Evolutionary conservation across 192 early-diverging fungal genomes (phyloP).

Genomic region (Backusella morwellensis): DNA sequence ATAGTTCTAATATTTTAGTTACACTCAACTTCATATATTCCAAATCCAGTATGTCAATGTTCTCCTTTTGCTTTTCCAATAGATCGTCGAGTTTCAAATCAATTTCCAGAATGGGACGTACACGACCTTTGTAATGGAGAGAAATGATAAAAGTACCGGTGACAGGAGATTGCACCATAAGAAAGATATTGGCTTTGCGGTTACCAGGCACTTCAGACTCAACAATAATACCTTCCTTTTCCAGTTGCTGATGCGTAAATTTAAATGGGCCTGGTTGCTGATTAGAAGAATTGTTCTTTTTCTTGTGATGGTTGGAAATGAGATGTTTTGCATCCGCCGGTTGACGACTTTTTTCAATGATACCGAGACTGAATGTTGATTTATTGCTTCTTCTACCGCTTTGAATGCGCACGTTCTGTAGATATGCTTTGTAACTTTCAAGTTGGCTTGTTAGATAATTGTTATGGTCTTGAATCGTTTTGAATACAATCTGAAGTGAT

Average conservation of each 20-base stretch:
- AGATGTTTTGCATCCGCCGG: constrained; percentile 2
- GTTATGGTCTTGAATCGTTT: constrained; percentile 94
- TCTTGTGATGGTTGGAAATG: constrained; percentile 3
- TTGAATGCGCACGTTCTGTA: constrained; percentile 89
- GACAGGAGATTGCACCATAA: constrained; percentile 81
- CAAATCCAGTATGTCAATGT: constrained; percentile 79
- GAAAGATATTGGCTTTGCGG: constrained; percentile 79
- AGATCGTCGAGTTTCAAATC: constrained; percentile 86
- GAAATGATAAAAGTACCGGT: constrained; percentile 89
- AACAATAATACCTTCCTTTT: constrained; percentile 85
- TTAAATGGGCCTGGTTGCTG: constrained; percentile 72
- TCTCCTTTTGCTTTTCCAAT: constrained; percentile 85
- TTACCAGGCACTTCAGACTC: constrained; percentile 87
- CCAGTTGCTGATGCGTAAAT: constrained; percentile 77
- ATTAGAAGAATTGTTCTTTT: constrained; percentile 22
- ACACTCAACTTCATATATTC: constrained; percentile 93
- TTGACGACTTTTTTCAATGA: constrained; percentile 52
- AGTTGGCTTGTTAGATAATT: constrained; percentile 85
- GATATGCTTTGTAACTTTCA: constrained; percentile 91
- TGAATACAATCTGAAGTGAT: constrained; percentile 80
- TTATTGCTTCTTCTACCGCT: constrained; percentile 40
- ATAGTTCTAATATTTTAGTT: constrained; percentile 67
- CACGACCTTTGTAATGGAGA: constrained; percentile 85
- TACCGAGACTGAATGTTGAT: constrained; percentile 45
- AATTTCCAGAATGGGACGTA: constrained; percentile 91